phyloP scores from a whole-genome alignment of 345 rosid species.

The Brassica incana region DNA sequence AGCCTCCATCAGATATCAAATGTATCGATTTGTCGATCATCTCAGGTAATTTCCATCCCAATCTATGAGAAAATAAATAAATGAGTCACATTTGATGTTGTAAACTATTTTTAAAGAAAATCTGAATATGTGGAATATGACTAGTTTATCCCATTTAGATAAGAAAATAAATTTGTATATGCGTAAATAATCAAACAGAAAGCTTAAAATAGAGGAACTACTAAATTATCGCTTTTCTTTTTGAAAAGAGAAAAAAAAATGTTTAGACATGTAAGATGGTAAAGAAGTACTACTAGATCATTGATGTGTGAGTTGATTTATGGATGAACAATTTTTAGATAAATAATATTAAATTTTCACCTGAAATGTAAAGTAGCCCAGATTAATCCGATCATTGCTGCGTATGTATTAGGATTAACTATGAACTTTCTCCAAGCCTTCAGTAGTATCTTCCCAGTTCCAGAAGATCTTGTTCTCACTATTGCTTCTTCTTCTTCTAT shows the following conservation, averaged over 20 bases:
- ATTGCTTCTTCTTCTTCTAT: constrained; percentile 45
- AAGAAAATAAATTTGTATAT: background rate
- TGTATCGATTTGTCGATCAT: constrained; percentile 62
- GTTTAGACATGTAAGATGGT: background rate
- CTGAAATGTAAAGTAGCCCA: constrained; percentile 86
- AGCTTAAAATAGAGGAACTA: constrained; percentile 23
- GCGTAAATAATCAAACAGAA: background rate
- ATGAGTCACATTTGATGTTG: background rate
- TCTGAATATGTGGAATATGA: background rate
- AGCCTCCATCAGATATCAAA: constrained; percentile 77
- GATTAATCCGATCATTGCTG: constrained; percentile 65
- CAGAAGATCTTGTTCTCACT: constrained; percentile 41
- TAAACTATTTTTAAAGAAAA: background rate
- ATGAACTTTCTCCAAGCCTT: constrained; percentile 69
- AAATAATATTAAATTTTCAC: constrained; percentile 35
- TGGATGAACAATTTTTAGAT: background rate
- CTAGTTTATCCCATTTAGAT: background rate
- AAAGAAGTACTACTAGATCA: background rate
- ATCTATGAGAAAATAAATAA: constrained; percentile 35
- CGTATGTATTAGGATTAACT: constrained; percentile 78
- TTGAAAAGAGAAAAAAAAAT: background rate
- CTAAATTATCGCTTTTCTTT: constrained; percentile 12
- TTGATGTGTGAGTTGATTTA: constrained; percentile 2
- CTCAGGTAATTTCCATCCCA: constrained; percentile 64
- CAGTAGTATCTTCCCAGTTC: constrained; percentile 49